These are phyloP conservation scores for Aegle marmelos DNA, from an alignment of 345 rosid genomes.

Conservation along the genomic window DNA sequence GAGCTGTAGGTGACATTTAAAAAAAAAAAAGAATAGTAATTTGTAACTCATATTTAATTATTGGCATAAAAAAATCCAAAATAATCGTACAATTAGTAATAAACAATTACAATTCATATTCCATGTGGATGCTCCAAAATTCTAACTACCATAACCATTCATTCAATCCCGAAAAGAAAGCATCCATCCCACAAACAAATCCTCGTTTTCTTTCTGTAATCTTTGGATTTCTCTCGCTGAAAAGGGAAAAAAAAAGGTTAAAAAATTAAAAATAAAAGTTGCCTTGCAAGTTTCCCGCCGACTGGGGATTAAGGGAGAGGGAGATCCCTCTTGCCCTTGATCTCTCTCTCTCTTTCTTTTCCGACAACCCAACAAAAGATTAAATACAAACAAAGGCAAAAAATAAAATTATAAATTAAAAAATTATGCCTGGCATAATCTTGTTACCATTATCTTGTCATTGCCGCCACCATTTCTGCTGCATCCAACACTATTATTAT, in stretches of 20 bases:
- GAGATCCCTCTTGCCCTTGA: slow-evolving; percentile 9
- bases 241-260: neutral
- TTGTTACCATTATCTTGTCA: neutral
- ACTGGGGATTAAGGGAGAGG: slow-evolving; percentile 30
- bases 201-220: neutral
- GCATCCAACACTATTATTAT: neutral
- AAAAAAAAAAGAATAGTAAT: no score
- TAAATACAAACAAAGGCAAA: neutral
- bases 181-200: neutral
- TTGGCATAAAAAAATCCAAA: neutral
- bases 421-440: slow-evolving; percentile 2
- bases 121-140: slow-evolving; percentile 6
- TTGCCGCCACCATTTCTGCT: neutral
- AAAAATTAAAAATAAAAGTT: neutral
- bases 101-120: no score
- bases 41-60: no score
- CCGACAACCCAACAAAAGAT: slow-evolving; percentile 13
- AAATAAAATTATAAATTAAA: no score
- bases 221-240: neutral
- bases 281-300: slow-evolving; percentile 18
- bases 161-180: slow-evolving; percentile 8
- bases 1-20: no score
- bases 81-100: no score
- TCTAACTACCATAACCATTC: slow-evolving; percentile 9
- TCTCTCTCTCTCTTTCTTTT: slow-evolving; percentile 11